phyloP scores from a whole-genome alignment of 2,329 filamentous ascomycete genomes.

The Botrytis tulipae region DNA sequence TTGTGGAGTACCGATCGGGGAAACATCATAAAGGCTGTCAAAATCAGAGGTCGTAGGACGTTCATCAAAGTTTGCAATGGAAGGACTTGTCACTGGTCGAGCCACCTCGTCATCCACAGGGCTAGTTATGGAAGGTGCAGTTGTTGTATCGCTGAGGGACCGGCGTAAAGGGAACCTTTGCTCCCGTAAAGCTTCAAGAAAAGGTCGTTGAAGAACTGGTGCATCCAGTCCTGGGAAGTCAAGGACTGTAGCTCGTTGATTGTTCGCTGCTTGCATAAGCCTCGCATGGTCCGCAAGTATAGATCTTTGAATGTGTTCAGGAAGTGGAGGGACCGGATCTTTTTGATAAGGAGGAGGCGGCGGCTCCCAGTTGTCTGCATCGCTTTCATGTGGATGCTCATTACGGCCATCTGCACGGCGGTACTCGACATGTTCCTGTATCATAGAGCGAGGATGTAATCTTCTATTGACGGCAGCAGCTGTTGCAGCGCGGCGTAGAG shows the following conservation, averaged over 20 bases:
- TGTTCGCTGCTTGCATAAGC: slow-evolving; percentile 34
- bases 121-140: slow-evolving; percentile 29
- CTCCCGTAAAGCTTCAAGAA: slow-evolving; percentile 31
- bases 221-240: slow-evolving; percentile 33
- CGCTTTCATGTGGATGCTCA: slow-evolving; percentile 80
- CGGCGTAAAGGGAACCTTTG: slow-evolving; percentile 38
- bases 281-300: slow-evolving; percentile 36
- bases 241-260: slow-evolving; percentile 28
- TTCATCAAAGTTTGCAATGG: slow-evolving; percentile 14
- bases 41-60: slow-evolving; percentile 25
- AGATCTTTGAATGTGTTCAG: slow-evolving; percentile 39
- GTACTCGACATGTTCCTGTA: slow-evolving; percentile 57
- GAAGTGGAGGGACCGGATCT: slow-evolving; percentile 46
- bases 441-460: slow-evolving; percentile 57
- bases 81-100: slow-evolving; percentile 40
- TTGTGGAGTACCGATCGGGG: slow-evolving; percentile 37
- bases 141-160: slow-evolving; percentile 42
- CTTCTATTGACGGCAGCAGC: slow-evolving; percentile 73
- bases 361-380: slow-evolving; percentile 85
- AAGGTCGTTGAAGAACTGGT: slow-evolving; percentile 29
- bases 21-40: slow-evolving; percentile 40
- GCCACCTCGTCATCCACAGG: slow-evolving; percentile 33
- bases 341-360: slow-evolving; percentile 78
- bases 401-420: slow-evolving; percentile 66
- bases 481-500: slow-evolving; percentile 69